phyloP scores from a whole-genome alignment of 768 basidiomycete species.

The Pulveroboletus sp. region DNA sequence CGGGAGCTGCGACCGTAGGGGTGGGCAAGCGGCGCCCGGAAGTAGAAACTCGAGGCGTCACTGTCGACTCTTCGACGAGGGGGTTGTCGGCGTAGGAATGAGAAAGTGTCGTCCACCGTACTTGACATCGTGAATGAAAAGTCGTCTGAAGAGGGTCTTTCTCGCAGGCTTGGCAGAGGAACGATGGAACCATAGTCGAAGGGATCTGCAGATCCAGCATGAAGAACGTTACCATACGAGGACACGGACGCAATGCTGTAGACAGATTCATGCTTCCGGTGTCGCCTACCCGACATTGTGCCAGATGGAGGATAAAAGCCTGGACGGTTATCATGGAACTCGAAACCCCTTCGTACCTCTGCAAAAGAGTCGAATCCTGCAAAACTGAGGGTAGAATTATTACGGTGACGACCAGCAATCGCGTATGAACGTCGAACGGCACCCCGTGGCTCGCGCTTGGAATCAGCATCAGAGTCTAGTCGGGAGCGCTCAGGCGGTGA shows the following conservation, averaged over 20 bases:
- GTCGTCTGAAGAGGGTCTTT: conserved; percentile 59
- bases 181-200: conserved; percentile 57
- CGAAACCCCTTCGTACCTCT: conserved; percentile 77
- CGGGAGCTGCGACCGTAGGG: conserved; percentile 50
- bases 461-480: conserved; percentile 44
- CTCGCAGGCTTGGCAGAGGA: conserved; percentile 44
- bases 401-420: conserved; percentile 31
- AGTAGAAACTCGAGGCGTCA: conserved; percentile 78
- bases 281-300: conserved; percentile 35
- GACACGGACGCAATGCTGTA: conserved; percentile 80
- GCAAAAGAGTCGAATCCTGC: conserved; percentile 72
- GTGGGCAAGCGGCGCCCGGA: conserved; percentile 34
- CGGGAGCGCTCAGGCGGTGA: conserved; percentile 33
- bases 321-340: conserved; percentile 61
- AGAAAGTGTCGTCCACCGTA: conserved; percentile 71
- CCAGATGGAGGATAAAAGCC: conserved; percentile 61
- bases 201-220: conserved; percentile 63
- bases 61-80: conserved; percentile 62
- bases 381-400: conserved; percentile 60
- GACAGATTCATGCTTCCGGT: conserved; percentile 54
- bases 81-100: conserved; percentile 44
- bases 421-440: conserved; percentile 13
- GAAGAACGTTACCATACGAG: conserved; percentile 68
- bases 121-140: conserved; percentile 53
- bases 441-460: conserved; percentile 31